A percentile compares a stretch with the other conserved stretches of the same genome.
Evolutionary conservation across 306 rosid genomes (phyloP).

Genomic region (Trifolium dubium): DNA sequence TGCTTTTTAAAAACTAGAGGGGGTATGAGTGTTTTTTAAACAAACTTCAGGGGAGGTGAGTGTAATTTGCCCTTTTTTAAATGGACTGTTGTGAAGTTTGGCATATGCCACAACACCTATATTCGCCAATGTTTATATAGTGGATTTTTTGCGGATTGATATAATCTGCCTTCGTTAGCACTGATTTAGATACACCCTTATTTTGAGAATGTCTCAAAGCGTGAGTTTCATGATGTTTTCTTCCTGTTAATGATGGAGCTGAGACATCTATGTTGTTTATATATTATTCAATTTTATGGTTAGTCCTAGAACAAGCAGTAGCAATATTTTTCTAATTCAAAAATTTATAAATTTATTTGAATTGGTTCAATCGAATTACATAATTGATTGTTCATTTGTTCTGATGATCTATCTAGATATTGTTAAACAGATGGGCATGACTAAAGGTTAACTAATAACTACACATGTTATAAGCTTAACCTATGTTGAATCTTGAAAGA

Average conservation of each 20-base stretch:
- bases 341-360: constrained; percentile 3
- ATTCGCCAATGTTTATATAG: background rate
- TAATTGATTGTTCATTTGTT: background rate
- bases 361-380: background rate
- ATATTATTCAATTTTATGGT: background rate
- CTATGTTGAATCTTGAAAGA: constrained; percentile 31
- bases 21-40: too few species aligned
- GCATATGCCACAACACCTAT: background rate
- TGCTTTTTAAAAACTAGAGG: too few species aligned
- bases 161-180: background rate
- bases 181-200: background rate
- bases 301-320: too few species aligned
- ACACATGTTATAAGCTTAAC: background rate
- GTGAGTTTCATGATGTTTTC: background rate
- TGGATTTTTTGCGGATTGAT: background rate
- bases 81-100: too few species aligned
- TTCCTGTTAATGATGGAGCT: constrained; percentile 18
- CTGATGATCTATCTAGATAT: background rate
- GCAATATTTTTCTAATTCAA: background rate
- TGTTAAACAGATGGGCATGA: background rate
- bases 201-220: background rate
- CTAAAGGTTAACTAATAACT: background rate
- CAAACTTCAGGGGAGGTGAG: too few species aligned
- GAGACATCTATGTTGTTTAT: constrained; percentile 4
- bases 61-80: too few species aligned